phyloP scores from a whole-genome alignment of 108 stramenopile species.

The Skeletonema costatum region DNA sequence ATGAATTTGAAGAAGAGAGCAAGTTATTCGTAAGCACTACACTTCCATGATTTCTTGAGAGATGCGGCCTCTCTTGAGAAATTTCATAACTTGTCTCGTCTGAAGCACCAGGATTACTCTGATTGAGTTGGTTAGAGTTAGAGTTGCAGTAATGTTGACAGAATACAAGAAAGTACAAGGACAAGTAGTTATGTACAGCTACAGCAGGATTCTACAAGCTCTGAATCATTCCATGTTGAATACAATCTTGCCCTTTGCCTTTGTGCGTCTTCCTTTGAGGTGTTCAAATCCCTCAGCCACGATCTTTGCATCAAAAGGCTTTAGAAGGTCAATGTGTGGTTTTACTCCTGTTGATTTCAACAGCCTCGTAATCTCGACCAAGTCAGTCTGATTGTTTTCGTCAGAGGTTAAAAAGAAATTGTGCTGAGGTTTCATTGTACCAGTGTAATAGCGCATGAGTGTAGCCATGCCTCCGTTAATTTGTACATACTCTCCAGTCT shows the following conservation, averaged over 20 bases:
- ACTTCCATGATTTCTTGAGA: no score
- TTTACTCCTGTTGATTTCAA: slow-evolving; percentile 12
- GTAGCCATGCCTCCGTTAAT: slow-evolving; percentile 25
- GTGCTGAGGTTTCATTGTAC: slow-evolving; percentile 3
- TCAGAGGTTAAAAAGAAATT: background rate
- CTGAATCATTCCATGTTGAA: slow-evolving; percentile 26
- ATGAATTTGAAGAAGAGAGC: no score
- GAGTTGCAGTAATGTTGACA: no score
- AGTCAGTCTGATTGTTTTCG: slow-evolving; percentile 10
- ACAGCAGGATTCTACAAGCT: background rate
- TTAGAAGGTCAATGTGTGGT: slow-evolving; percentile 16
- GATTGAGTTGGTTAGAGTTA: no score
- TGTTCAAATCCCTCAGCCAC: slow-evolving; percentile 37
- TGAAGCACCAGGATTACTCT: no score
- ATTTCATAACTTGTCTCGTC: no score
- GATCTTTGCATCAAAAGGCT: slow-evolving; percentile 35
- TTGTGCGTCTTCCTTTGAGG: slow-evolving; percentile 38
- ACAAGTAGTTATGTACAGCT: no score
- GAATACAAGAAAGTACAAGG: no score
- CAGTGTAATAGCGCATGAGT: slow-evolving; percentile 13
- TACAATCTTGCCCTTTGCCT: slow-evolving; percentile 47
- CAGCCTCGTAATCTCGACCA: slow-evolving; percentile 26
- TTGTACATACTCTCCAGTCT: slow-evolving; percentile 39
- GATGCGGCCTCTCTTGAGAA: no score
- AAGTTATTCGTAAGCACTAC: no score